These are phyloP conservation scores for Fusarium algeriense DNA, from an alignment of 2,329 filamentous ascomycete species.

Conservation along the genomic window DNA sequence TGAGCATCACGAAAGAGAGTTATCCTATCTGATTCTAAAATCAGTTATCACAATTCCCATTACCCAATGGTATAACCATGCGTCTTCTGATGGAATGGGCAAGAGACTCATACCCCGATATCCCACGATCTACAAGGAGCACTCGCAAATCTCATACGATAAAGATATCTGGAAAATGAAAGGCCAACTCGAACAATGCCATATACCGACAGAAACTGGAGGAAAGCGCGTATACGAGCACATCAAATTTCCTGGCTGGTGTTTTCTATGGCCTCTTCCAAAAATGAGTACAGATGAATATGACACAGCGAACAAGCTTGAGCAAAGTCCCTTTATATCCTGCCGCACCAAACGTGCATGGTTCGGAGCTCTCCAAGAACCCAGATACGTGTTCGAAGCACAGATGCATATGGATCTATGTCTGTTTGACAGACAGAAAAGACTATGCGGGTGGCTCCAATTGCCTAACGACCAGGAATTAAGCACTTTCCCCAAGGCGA, in stretches of 20 bases:
- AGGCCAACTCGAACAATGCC: neutral
- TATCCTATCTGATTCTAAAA: neutral
- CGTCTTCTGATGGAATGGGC: rapidly evolving
- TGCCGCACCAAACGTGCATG: neutral
- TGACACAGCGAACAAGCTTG: too few species aligned
- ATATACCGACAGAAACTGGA: neutral
- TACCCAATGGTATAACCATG: neutral
- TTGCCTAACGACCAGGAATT: neutral
- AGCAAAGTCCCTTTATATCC: neutral
- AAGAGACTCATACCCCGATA: neutral
- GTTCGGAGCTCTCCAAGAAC: neutral
- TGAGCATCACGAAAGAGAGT: neutral
- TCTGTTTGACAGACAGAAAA: neutral
- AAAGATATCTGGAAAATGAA: neutral
- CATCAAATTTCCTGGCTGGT: neutral
- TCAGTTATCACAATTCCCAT: neutral
- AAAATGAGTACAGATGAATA: neutral
- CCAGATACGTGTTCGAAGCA: neutral
- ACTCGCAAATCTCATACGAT: neutral
- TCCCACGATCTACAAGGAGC: neutral
- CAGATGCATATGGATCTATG: neutral
- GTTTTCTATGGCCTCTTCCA: neutral
- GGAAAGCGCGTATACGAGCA: neutral
- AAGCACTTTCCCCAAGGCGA: neutral
- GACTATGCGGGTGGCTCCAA: neutral